These are phyloP conservation scores for Auriscalpium vulgare DNA, from an alignment of 768 basidiomycete species.

Conservation along the genomic window DNA sequence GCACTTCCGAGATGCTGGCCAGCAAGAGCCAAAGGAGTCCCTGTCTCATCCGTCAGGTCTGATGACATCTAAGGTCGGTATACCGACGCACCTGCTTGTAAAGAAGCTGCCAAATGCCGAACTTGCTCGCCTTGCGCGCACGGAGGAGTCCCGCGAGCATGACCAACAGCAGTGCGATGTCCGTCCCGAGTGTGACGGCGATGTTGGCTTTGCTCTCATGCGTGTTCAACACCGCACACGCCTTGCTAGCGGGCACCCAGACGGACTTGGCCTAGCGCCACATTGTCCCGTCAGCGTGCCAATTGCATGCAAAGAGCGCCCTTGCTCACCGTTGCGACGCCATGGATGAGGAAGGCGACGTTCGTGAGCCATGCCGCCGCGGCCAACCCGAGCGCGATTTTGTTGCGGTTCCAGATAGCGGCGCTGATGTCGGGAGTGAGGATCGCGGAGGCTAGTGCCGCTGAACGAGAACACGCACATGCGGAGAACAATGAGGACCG, in stretches of 20 bases:
- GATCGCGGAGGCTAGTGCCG: background rate
- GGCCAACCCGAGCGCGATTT: background rate
- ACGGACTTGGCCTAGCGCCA: background rate
- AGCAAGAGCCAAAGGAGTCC: slow-evolving; percentile 4
- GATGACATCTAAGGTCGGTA: background rate
- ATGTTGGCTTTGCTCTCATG: background rate
- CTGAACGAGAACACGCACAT: background rate
- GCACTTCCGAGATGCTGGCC: background rate
- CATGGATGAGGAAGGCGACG: slow-evolving; percentile 3
- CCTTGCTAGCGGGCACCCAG: background rate
- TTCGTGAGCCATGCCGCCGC: background rate
- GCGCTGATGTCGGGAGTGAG: background rate
- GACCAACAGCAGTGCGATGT: background rate
- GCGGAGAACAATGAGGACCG: slow-evolving; percentile 2
- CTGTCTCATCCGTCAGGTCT: background rate
- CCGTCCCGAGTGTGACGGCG: slow-evolving; percentile 2
- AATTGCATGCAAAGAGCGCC: background rate
- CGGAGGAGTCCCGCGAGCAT: slow-evolving; percentile 5
- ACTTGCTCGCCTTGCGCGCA: background rate
- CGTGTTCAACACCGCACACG: background rate
- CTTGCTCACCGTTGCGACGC: background rate
- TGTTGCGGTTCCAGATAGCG: background rate
- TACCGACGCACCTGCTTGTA: slow-evolving; percentile 1
- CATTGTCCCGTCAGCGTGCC: background rate
- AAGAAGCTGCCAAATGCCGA: background rate